Evolutionary conservation across 2,329 filamentous ascomycete genomes (phyloP).

Genomic region (Coccinonectria pachysandricola): DNA sequence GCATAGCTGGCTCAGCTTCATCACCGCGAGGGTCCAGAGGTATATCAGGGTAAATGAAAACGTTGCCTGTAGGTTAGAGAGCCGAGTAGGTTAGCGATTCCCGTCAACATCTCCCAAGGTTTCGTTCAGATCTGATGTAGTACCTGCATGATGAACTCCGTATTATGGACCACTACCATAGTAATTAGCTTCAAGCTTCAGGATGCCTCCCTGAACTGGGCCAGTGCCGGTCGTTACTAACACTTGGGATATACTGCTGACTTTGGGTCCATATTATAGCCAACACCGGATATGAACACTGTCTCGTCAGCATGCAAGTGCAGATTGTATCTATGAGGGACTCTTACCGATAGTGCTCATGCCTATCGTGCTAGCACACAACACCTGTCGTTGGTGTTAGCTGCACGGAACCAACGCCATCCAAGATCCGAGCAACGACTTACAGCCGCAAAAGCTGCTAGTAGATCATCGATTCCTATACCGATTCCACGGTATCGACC

Average conservation of each 20-base stretch:
- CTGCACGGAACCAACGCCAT: too few relatives aligned
- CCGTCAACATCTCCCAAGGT: too few relatives aligned
- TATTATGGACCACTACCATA: too few relatives aligned
- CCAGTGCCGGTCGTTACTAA: background rate
- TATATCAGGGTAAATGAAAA: constrained; percentile 6
- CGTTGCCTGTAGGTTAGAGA: background rate
- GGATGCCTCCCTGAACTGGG: too few relatives aligned
- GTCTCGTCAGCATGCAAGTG: too few relatives aligned
- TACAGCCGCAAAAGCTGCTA: constrained; percentile 1
- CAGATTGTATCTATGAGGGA: too few relatives aligned
- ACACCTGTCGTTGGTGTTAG: too few relatives aligned
- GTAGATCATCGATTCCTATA: background rate
- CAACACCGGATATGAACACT: constrained; percentile 1
- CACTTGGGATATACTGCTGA: background rate
- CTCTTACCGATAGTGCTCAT: constrained; percentile 1
- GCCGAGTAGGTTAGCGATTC: too few relatives aligned
- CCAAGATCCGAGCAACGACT: background rate
- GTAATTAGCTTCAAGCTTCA: too few relatives aligned
- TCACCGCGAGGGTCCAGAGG: constrained; percentile 10
- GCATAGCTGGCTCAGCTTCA: constrained; percentile 12
- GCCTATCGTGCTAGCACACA: constrained; percentile 1
- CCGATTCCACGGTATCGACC: constrained; percentile 1
- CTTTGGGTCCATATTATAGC: constrained; percentile 1
- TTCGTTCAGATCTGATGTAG: too few relatives aligned
- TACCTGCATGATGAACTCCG: too few relatives aligned